A percentile compares a stretch with the other conserved stretches of the same genome.
phyloP scores from a whole-genome alignment of 1,284 basidiomycete species.

The Rhodotorula sp. region DNA sequence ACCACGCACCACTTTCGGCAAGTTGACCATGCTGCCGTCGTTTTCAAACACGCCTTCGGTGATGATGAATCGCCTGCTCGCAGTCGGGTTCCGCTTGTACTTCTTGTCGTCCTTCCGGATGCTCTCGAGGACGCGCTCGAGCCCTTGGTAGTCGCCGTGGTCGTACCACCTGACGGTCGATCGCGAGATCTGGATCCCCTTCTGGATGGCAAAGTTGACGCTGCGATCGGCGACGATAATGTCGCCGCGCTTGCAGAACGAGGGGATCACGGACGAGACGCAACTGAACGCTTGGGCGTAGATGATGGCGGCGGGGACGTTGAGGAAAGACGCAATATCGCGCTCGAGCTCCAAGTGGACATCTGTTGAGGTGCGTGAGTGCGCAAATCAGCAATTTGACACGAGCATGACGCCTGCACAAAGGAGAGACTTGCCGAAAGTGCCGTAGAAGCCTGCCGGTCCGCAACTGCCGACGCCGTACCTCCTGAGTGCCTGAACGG shows the following conservation, averaged over 20 bases:
- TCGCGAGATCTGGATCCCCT: constrained; percentile 94
- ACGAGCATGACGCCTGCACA: not conserved
- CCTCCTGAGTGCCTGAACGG: constrained; percentile 80
- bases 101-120: constrained; percentile 86
- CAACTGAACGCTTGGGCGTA: constrained; percentile 95
- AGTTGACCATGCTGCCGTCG: constrained; percentile 85
- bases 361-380: constrained; percentile 56
- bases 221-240: constrained; percentile 96
- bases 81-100: constrained; percentile 72
- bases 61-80: constrained; percentile 79
- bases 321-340: constrained; percentile 86
- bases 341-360: constrained; percentile 87
- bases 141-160: constrained; percentile 87
- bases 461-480: constrained; percentile 96
- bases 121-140: constrained; percentile 80
- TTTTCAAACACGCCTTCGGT: constrained; percentile 97
- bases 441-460: constrained; percentile 97
- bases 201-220: constrained; percentile 93
- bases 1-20: constrained; percentile 79
- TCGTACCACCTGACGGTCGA: constrained; percentile 93
- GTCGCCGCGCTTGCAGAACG: constrained; percentile 97
- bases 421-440: constrained; percentile 63
- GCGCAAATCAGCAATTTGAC: constrained; percentile 21
- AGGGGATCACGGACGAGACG: constrained; percentile 89
- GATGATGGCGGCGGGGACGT: constrained; percentile 82